A percentile compares a stretch with the other conserved stretches of the same genome.
phyloP scores from a whole-genome alignment of 23 red algal genomes.

The Gracilaria gracilis region DNA sequence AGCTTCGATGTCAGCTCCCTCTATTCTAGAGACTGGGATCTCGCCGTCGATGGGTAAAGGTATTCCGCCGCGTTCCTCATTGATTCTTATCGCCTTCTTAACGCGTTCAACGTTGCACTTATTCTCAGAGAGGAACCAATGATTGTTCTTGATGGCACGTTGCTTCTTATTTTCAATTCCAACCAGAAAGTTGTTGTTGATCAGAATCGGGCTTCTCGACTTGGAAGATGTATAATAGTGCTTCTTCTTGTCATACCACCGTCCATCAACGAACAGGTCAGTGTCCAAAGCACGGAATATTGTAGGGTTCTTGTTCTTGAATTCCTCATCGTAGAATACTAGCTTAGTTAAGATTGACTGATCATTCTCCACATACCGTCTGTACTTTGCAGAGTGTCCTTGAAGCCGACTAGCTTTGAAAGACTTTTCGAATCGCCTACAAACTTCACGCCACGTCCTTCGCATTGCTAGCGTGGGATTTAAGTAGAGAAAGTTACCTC shows the following conservation, averaged over 20 bases:
- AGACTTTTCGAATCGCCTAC: conserved; percentile 63
- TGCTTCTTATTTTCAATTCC: conserved; percentile 74
- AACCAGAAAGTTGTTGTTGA: conserved; percentile 86
- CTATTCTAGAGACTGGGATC: neutral
- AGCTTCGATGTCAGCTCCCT: conserved; percentile 57
- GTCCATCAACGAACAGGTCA: conserved; percentile 77
- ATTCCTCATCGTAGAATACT: conserved; percentile 59
- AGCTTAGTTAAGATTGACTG: conserved; percentile 80
- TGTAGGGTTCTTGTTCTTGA: conserved; percentile 52
- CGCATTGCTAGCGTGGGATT: conserved; percentile 70
- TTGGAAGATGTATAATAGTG: conserved; percentile 35
- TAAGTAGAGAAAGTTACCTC: conserved; percentile 84
- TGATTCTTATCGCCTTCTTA: conserved; percentile 37
- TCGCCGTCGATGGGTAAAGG: neutral
- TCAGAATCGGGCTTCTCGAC: conserved; percentile 57
- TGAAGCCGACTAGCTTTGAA: conserved; percentile 42
- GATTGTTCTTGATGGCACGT: conserved; percentile 47
- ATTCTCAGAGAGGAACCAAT: conserved; percentile 65
- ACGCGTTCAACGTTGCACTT: conserved; percentile 46
- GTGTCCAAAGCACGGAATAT: conserved; percentile 76
- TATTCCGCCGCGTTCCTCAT: conserved; percentile 26
- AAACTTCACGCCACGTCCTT: conserved; percentile 68
- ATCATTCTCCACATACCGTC: conserved; percentile 80
- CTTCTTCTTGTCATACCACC: conserved; percentile 75
- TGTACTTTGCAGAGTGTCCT: conserved; percentile 29